Percentiles rank a stretch among this genome's conserved stretches.
These are phyloP conservation scores for Annulohypoxylon nitens DNA, from an alignment of 495 filamentous ascomycete species.

Conservation along the genomic window DNA sequence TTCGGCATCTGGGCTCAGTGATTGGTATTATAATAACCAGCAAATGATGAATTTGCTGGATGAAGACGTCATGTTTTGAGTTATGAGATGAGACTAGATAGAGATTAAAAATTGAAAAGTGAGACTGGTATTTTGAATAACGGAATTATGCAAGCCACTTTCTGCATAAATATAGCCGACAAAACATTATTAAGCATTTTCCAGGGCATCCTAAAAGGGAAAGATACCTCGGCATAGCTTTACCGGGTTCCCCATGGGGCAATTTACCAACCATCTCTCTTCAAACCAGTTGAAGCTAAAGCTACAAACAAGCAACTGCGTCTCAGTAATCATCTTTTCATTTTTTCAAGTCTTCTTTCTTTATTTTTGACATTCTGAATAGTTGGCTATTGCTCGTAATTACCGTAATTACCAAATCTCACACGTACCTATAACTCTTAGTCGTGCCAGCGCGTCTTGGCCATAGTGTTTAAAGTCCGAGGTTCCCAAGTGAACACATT, in stretches of 20 bases:
- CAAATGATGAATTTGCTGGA: conserved; percentile 25
- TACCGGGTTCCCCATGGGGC: conserved; percentile 33
- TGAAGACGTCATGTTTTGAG: conserved; percentile 21
- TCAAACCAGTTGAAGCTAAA: not conserved
- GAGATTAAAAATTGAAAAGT: not conserved
- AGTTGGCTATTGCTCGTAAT: too few species aligned
- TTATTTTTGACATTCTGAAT: not conserved
- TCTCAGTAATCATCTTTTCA: not conserved
- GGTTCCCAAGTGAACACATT: not conserved
- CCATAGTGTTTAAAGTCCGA: not conserved
- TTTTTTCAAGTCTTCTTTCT: not conserved
- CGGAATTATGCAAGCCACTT: not conserved
- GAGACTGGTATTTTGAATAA: not conserved
- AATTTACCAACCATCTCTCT: conserved; percentile 10
- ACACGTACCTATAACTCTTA: not conserved
- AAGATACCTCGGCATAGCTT: conserved; percentile 27
- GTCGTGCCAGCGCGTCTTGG: not conserved
- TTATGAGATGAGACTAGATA: not conserved
- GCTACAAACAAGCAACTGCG: not conserved
- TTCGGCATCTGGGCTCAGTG: conserved; percentile 26
- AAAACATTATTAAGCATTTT: not conserved
- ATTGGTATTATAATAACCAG: conserved; percentile 28
- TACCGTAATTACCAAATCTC: too few species aligned
- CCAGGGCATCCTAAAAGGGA: not conserved
- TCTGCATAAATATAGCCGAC: not conserved